Conservation (phyloP, 2,329 filamentous ascomycete species). For the Xylariomycetidae sp. region DNA sequence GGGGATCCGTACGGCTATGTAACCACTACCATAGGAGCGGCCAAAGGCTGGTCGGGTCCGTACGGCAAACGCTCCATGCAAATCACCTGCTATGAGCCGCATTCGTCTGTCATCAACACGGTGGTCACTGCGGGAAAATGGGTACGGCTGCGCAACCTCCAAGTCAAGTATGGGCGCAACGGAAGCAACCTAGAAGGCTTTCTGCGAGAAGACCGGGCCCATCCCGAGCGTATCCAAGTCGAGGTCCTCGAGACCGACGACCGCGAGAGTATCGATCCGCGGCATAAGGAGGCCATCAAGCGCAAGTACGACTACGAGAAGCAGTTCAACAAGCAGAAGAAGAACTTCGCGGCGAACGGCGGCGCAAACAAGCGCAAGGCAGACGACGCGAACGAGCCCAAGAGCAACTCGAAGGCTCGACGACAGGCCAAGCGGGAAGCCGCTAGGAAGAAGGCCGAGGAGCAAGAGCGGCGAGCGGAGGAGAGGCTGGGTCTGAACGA, state of each 20-base stretch:
- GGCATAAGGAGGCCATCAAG: constrained; percentile 50
- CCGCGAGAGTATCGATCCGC: constrained; percentile 36
- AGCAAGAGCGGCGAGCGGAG: constrained; percentile 23
- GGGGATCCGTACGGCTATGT: constrained; percentile 54
- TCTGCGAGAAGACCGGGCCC: constrained; percentile 54
- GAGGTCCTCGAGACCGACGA: constrained; percentile 37
- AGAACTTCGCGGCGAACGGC: constrained; percentile 10
- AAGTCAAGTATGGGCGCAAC: constrained; percentile 53
- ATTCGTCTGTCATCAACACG: constrained; percentile 52
- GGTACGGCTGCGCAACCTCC: constrained; percentile 65
- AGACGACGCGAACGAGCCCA: constrained; percentile 9
- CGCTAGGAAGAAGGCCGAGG: constrained; percentile 15
- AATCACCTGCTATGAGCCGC: constrained; percentile 64
- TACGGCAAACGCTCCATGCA: constrained; percentile 66
- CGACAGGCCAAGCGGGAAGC: constrained; percentile 24
- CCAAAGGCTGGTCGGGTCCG: constrained; percentile 62
- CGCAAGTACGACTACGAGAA: constrained; percentile 62
- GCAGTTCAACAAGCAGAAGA: constrained; percentile 20
- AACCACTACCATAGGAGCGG: constrained; percentile 23
- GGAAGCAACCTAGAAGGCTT: constrained; percentile 61
- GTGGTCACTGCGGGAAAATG: constrained; percentile 54
- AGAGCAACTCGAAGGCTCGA: constrained; percentile 18
- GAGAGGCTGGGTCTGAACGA: constrained; percentile 26
- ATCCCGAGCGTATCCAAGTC: constrained; percentile 50
- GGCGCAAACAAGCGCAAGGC: constrained; percentile 16